A percentile compares a stretch with the other conserved stretches of the same genome.
These are phyloP conservation scores for Lasiosphaeria ovina DNA, from an alignment of 495 filamentous ascomycete species.

Conservation along the genomic window DNA sequence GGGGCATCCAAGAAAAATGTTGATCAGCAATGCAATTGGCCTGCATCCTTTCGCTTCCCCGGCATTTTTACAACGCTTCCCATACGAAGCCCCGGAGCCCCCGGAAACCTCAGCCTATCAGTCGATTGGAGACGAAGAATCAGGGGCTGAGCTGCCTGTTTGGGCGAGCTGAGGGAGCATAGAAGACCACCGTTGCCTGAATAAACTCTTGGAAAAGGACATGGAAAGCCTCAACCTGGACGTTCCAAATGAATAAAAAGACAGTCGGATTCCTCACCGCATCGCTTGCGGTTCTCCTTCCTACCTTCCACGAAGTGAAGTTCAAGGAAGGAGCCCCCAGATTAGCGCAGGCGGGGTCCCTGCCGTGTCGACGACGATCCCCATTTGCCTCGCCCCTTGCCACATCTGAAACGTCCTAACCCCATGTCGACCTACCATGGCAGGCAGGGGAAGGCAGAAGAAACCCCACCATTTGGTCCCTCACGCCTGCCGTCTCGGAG, in stretches of 20 bases:
- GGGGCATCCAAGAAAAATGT: not conserved
- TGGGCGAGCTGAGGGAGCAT: no score
- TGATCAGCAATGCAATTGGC: not conserved
- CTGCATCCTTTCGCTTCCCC: not conserved
- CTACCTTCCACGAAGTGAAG: not conserved
- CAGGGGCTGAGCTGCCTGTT: no score
- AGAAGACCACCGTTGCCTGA: no score
- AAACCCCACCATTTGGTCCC: conserved; percentile 1
- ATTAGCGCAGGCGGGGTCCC: not conserved
- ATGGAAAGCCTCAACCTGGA: not conserved
- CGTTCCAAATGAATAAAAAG: not conserved
- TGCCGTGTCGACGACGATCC: conserved; percentile 11
- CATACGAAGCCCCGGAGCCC: not conserved
- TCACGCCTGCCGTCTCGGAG: not conserved
- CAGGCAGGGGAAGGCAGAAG: not conserved
- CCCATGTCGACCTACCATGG: no score
- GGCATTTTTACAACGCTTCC: not conserved
- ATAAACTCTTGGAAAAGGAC: not conserved
- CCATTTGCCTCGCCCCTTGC: conserved; percentile 15
- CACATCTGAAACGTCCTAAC: conserved; percentile 19
- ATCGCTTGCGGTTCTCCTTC: not conserved
- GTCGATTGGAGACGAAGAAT: no score
- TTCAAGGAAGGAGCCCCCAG: not conserved
- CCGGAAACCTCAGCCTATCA: not conserved
- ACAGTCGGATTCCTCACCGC: not conserved